These are phyloP conservation scores for Chamaenerion angustifolium DNA, from an alignment of 345 rosid genomes.

Conservation along the genomic window DNA sequence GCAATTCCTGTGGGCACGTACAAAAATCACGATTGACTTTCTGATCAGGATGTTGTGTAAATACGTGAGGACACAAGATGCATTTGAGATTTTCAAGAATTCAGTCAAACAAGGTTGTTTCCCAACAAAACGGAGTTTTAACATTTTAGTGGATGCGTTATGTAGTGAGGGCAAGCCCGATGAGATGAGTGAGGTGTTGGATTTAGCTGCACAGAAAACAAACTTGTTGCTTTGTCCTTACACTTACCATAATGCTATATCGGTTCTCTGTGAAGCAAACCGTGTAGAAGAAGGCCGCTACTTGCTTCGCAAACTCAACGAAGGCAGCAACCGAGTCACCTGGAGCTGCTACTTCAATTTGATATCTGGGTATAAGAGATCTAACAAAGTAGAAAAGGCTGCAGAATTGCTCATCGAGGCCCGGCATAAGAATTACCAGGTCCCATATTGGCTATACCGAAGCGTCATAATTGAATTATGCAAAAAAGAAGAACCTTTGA, in stretches of 20 bases:
- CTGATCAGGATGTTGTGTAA: slow-evolving; percentile 53
- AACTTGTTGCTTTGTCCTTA: slow-evolving; percentile 26
- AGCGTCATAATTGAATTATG: slow-evolving; percentile 40
- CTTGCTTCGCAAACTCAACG: slow-evolving; percentile 22
- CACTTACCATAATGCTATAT: slow-evolving; percentile 30
- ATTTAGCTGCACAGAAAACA: slow-evolving; percentile 24
- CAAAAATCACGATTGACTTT: slow-evolving; percentile 38
- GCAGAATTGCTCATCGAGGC: slow-evolving; percentile 54
- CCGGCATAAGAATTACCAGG: slow-evolving; percentile 55
- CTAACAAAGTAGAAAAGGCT: slow-evolving; percentile 47
- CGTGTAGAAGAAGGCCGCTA: slow-evolving; percentile 46
- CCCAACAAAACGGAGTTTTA: slow-evolving; percentile 42
- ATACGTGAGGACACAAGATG: slow-evolving; percentile 33
- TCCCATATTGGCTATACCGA: slow-evolving; percentile 24
- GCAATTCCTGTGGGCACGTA: slow-evolving; percentile 41
- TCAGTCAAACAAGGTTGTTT: slow-evolving; percentile 37
- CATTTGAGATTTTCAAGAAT: slow-evolving; percentile 38
- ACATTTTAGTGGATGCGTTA: slow-evolving; percentile 45
- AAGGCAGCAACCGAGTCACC: slow-evolving; percentile 17
- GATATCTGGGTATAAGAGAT: slow-evolving; percentile 37
- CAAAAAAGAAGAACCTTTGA: slow-evolving; percentile 28
- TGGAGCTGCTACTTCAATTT: slow-evolving; percentile 22
- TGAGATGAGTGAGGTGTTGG: slow-evolving; percentile 41
- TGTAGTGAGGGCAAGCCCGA: slow-evolving; percentile 50
- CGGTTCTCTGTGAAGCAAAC: slow-evolving; percentile 40